Evolutionary conservation across 306 rosid genomes (phyloP).

Genomic region (Acacia acuminata): DNA sequence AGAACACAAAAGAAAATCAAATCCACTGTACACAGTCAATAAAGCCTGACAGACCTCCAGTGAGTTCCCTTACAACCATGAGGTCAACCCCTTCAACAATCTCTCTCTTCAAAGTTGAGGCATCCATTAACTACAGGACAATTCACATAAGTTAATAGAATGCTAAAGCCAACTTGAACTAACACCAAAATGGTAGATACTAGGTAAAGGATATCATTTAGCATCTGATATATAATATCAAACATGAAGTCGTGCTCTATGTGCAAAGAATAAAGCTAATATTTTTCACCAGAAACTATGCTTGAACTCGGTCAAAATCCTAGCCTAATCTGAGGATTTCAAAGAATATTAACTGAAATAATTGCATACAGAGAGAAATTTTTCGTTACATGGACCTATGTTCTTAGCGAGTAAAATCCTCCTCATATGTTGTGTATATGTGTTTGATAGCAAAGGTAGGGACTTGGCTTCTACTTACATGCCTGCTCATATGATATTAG

Average conservation of each 20-base stretch:
- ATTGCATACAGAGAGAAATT: not conserved
- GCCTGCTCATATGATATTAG: not conserved
- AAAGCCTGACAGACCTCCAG: constrained; percentile 70
- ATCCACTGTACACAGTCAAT: constrained; percentile 4
- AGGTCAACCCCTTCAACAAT: constrained; percentile 88
- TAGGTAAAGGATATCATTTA: not conserved
- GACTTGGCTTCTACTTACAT: not conserved
- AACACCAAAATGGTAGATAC: not conserved
- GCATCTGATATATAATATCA: not conserved
- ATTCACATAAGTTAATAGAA: constrained; percentile 19
- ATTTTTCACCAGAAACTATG: not conserved
- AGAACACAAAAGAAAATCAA: not conserved
- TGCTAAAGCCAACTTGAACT: not conserved
- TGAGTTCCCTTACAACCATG: constrained; percentile 93
- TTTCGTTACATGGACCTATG: not conserved
- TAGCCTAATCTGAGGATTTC: not conserved
- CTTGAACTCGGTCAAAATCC: not conserved
- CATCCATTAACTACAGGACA: constrained; percentile 69
- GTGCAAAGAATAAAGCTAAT: not conserved
- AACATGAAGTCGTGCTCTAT: not conserved
- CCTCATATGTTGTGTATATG: not conserved
- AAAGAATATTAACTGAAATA: not conserved
- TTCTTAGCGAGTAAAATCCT: not conserved
- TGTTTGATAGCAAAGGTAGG: not conserved
- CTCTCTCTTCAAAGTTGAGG: constrained; percentile 92